Evolutionary conservation across 108 stramenopile species (phyloP), one percentile per base, ranked within the genome.

Genomic region (Nannochloropsis gaditana): DNA sequence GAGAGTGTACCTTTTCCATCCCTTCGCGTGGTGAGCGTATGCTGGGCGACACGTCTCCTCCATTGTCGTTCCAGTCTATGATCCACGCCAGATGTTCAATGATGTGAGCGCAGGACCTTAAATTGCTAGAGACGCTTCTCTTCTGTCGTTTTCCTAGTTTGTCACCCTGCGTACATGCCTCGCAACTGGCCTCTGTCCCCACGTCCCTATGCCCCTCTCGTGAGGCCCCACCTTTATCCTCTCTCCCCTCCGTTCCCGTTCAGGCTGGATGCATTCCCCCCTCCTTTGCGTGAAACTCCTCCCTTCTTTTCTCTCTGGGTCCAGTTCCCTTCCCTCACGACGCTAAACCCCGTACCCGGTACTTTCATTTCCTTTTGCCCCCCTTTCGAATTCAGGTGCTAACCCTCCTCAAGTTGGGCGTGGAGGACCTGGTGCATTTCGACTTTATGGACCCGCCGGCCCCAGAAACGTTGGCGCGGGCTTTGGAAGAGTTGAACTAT

Each of bases 401-500:
- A 89, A 99, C 98, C 21, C 88, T 99, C 84, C 95, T 97, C 83
- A 97, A 99, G 88, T 89, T 99, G 5, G 97, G 96, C 19, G 98
- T 99, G 85, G 95, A 98, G 79, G 97, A 99, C 86, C 91, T 99
- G 80, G 98, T 99, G 1, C 97, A 98, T 87, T 99, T 99, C 85
- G 98, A 99, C 90, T 99, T 98, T 86, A 96, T 99, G 96, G 99
- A 99, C 88, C 99, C 99, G 81, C 99, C 99, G 9, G 98, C 99
- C 3, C 97, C 98, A 5, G 98, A 99, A 86, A 99, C 99, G 15
- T 85, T 99, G n/a, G 98, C 98, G 98, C 86, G 99, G 80, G 98
- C 98, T 9, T 87, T 99, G 86, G 99, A 99, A 88, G 92, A 95
- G 43, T 89, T 99, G 85, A 97, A 99, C 88, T 99, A 99, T 87